phyloP scores from a whole-genome alignment of 768 basidiomycete genomes.

The Xerocomellus amylosporus region DNA sequence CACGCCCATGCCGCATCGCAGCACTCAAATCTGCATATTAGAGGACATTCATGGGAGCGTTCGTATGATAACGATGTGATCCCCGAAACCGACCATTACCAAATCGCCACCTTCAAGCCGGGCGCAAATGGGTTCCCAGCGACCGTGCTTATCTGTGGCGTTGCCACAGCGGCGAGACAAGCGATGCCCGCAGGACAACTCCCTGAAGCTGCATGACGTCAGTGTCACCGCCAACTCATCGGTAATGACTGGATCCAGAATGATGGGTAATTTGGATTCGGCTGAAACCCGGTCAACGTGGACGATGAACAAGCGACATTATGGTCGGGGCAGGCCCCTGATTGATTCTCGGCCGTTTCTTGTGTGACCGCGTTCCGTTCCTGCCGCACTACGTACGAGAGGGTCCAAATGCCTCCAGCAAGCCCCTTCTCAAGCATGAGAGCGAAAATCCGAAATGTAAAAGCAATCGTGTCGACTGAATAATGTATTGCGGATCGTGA shows the following conservation, averaged over 20 bases:
- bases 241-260: not conserved
- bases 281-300: too few species aligned
- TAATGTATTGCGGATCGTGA: not conserved
- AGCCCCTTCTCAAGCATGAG: not conserved
- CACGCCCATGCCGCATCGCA: not conserved
- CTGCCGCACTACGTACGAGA: not conserved
- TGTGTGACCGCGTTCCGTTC: not conserved
- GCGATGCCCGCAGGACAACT: not conserved
- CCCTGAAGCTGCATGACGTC: constrained; percentile 3
- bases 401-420: not conserved
- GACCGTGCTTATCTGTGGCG: constrained; percentile 4
- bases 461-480: not conserved
- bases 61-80: not conserved
- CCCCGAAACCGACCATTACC: constrained; percentile 3
- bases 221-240: not conserved
- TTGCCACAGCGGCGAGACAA: not conserved
- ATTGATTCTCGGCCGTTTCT: not conserved
- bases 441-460: too few species aligned
- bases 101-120: not conserved
- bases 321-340: too few species aligned
- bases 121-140: not conserved
- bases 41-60: not conserved
- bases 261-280: too few species aligned
- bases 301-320: too few species aligned
- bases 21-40: not conserved